Base-by-base conservation (phyloP, 2,329 filamentous ascomycete genomes). In the Malbranchea cinnamomea region DNA sequence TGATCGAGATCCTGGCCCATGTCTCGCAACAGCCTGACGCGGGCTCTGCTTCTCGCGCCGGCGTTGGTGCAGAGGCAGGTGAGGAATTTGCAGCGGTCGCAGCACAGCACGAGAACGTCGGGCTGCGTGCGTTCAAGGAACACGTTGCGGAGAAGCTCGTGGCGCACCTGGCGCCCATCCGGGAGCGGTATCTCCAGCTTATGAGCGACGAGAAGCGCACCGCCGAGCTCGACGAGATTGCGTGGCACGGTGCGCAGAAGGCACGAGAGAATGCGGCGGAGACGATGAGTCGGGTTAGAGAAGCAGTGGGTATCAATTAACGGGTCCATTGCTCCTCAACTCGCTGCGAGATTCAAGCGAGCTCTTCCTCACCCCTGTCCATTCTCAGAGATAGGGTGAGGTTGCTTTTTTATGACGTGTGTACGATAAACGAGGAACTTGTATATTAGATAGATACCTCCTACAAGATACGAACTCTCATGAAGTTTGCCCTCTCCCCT, bases 1-100 rank as follows among this genome's bases (percentile, higher is more conserved):
- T 98, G 8, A 56, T 98, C 1, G 73, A 83, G 34, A 69, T 98
- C 10, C 57, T 87, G n/a, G 74, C 73, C 14, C 70, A 81, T 37
- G 71, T 87, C 42, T 68, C 75, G 31, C 41, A 49, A 3, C 42
- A 54, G 16, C 23, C 23, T 3, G 8, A 23, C 7, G 16, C 21
- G 11, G 23, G 7, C 8, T 27, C 25, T 16, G n/a, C n/a, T n/a
- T n/a, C n/a, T n/a, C n/a, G n/a, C n/a, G n/a, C n/a, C n/a, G n/a
- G n/a, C n/a, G n/a, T n/a, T n/a, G n/a, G n/a, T n/a, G n/a, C n/a
- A 15, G 37, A 43, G 2, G 47, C 61, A 7, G 35, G 37, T 10
- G 42, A 44, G 2, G 45, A 51, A 4, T 57, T 54, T 28, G 48
- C 61, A 16, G 60, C 62, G 4, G 42, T 74, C 22, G 68, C 62